Percentiles rank a stretch among this genome's conserved stretches.
Evolutionary conservation across 768 basidiomycete species (phyloP).

Genomic region (Obba rivulosa): DNA sequence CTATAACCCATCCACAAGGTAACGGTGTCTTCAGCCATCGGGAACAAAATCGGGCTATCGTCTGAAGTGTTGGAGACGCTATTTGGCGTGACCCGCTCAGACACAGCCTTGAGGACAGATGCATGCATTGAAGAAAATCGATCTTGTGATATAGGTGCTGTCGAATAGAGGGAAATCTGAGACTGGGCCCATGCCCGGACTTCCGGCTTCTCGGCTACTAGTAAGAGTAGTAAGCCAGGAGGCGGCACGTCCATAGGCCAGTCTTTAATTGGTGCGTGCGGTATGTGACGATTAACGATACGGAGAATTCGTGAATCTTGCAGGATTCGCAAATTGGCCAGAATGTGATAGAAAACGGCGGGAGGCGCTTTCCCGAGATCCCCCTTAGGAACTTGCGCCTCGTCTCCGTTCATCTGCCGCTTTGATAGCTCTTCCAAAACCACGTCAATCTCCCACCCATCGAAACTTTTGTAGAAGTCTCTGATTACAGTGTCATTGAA

Average conservation of each 20-base stretch:
- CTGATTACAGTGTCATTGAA: constrained; percentile 46
- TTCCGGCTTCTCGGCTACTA: constrained; percentile 42
- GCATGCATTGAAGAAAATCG: constrained; percentile 45
- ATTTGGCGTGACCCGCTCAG: constrained; percentile 25
- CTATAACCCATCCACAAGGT: constrained; percentile 50
- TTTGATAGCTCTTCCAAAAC: constrained; percentile 44
- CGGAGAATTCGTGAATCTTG: constrained; percentile 42
- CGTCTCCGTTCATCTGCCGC: constrained; percentile 21
- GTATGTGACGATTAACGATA: constrained; percentile 33
- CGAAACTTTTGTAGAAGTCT: constrained; percentile 58
- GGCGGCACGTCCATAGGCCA: constrained; percentile 62
- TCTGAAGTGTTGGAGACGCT: not conserved
- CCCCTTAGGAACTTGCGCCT: not conserved
- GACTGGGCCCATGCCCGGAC: constrained; percentile 58
- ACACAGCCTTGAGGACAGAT: constrained; percentile 38
- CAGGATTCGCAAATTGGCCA: constrained; percentile 58
- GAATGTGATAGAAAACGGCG: constrained; percentile 54
- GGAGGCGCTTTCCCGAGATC: constrained; percentile 40
- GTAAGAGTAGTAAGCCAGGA: constrained; percentile 53
- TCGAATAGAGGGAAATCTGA: constrained; percentile 33
- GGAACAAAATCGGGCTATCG: constrained; percentile 1
- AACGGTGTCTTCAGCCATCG: constrained; percentile 33
- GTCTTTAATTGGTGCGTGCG: constrained; percentile 29
- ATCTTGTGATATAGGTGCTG: constrained; percentile 40
- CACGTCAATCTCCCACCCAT: constrained; percentile 57